A percentile compares a stretch with the other conserved stretches of the same genome.
Conservation (phyloP, 2,329 filamentous ascomycete genomes). For the Chrysosphaeria jannelii region DNA sequence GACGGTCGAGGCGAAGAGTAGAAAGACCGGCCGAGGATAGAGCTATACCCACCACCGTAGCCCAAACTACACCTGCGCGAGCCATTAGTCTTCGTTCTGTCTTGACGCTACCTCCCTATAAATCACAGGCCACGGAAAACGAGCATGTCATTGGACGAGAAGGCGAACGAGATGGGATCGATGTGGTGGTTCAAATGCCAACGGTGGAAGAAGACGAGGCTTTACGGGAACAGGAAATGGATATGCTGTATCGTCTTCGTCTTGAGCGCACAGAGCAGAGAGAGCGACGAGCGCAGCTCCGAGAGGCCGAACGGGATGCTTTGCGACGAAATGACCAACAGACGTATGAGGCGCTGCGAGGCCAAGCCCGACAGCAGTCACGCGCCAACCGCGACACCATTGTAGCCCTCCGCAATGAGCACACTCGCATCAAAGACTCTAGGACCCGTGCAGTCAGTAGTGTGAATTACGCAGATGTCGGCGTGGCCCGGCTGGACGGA, state of each 20-base stretch:
- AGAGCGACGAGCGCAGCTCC: slow-evolving; percentile 42
- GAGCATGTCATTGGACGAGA: slow-evolving; percentile 69
- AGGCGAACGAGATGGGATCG: slow-evolving; percentile 74
- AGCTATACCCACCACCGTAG: slow-evolving; percentile 16
- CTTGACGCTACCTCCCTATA: slow-evolving; percentile 76
- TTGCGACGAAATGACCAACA: slow-evolving; percentile 39
- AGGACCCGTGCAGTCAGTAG: slow-evolving; percentile 40
- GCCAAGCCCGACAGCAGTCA: slow-evolving; percentile 17
- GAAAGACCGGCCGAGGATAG: too few species aligned
- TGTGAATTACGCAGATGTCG: slow-evolving; percentile 48
- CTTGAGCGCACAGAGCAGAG: slow-evolving; percentile 52
- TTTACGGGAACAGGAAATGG: slow-evolving; percentile 72
- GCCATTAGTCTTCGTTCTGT: slow-evolving; percentile 82
- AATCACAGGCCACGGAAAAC: slow-evolving; percentile 35
- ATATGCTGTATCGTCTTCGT: slow-evolving; percentile 69
- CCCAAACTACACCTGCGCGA: slow-evolving; percentile 58
- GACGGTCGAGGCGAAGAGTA: too few species aligned
- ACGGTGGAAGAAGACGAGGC: slow-evolving; percentile 50
- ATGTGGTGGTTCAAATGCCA: slow-evolving; percentile 65
- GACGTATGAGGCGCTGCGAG: slow-evolving; percentile 35
- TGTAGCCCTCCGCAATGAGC: slow-evolving; percentile 24
- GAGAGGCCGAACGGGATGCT: too few species aligned
- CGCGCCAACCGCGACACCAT: slow-evolving; percentile 21
- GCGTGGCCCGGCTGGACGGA: slow-evolving; percentile 48
- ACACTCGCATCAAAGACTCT: slow-evolving; percentile 23